Percentiles rank a stretch among this genome's conserved stretches.
Evolutionary conservation across 306 rosid species (phyloP).

Genomic region (Cicer arietinum): DNA sequence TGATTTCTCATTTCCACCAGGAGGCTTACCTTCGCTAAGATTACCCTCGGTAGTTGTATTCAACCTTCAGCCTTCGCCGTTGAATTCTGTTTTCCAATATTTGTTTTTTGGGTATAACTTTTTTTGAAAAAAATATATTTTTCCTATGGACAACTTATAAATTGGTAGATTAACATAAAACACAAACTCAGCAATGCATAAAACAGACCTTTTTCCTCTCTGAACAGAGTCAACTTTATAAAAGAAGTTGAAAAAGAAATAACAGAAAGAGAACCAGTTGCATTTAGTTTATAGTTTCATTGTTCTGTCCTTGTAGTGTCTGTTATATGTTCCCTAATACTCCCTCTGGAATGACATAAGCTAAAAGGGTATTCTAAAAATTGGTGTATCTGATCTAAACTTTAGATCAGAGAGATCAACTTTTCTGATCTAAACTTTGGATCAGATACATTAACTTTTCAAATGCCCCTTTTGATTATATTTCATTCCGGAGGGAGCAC

Average conservation of each 20-base stretch:
- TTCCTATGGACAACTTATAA: constrained; percentile 3
- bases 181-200: constrained; percentile 12
- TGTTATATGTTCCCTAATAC: not conserved
- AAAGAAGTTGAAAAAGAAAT: not conserved
- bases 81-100: not conserved
- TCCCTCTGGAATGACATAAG: too few species aligned
- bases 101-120: not conserved
- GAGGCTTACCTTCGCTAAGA: constrained; percentile 77
- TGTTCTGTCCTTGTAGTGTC: constrained; percentile 8
- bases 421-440: too few species aligned
- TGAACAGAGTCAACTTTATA: too few species aligned
- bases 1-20: constrained; percentile 77
- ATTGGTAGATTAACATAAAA: constrained; percentile 35
- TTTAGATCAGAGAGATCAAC: too few species aligned
- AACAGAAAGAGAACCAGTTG: constrained; percentile 2
- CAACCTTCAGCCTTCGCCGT: constrained; percentile 27
- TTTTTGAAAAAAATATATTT: not conserved
- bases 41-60: constrained; percentile 86
- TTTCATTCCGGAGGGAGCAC: too few species aligned
- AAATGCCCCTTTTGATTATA: too few species aligned
- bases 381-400: too few species aligned
- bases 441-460: too few species aligned
- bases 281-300: not conserved
- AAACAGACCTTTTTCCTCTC: not conserved
- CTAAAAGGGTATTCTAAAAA: too few species aligned